A percentile compares a stretch with the other conserved stretches of the same genome.
Conservation (phyloP, 2,329 filamentous ascomycete genomes). For the Nannizziopsis arthrosporioides region DNA sequence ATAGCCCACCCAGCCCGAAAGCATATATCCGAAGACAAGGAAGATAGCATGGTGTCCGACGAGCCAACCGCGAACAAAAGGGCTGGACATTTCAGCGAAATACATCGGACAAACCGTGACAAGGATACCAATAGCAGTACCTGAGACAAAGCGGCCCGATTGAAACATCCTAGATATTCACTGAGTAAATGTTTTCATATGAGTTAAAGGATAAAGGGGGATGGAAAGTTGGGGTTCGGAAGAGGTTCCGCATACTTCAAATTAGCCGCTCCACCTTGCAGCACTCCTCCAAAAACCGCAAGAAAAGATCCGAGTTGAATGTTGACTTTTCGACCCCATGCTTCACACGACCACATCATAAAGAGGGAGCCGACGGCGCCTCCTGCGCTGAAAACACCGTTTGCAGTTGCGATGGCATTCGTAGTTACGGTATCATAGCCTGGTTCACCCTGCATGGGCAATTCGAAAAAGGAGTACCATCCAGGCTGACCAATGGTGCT, state of each 20-base stretch:
- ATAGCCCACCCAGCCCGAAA: slow-evolving; percentile 36
- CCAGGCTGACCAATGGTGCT: slow-evolving; percentile 44
- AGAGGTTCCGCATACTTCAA: slow-evolving; percentile 25
- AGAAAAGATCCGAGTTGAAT: slow-evolving; percentile 39
- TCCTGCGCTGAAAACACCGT: slow-evolving; percentile 40
- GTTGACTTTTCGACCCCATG: slow-evolving; percentile 35
- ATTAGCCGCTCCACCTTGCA: slow-evolving; percentile 38
- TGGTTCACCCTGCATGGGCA: slow-evolving; percentile 33
- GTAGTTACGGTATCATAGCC: slow-evolving; percentile 40
- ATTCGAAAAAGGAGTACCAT: slow-evolving; percentile 41
- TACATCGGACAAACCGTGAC: slow-evolving; percentile 38
- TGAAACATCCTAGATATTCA: slow-evolving; percentile 32
- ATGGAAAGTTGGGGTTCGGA: neutral
- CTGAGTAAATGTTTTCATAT: neutral
- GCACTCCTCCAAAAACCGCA: slow-evolving; percentile 36
- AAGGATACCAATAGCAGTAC: slow-evolving; percentile 34
- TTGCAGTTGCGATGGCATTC: slow-evolving; percentile 38
- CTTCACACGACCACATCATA: slow-evolving; percentile 41
- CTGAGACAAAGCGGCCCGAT: slow-evolving; percentile 33
- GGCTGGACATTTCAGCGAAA: slow-evolving; percentile 34
- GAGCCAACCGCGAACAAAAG: slow-evolving; percentile 34
- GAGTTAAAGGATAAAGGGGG: neutral
- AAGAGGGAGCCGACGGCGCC: slow-evolving; percentile 39
- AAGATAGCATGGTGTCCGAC: slow-evolving; percentile 39
- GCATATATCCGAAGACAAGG: slow-evolving; percentile 39